These are phyloP conservation scores for Hypseocharis bilobata DNA, from an alignment of 441 rosid species.

Conservation along the genomic window DNA sequence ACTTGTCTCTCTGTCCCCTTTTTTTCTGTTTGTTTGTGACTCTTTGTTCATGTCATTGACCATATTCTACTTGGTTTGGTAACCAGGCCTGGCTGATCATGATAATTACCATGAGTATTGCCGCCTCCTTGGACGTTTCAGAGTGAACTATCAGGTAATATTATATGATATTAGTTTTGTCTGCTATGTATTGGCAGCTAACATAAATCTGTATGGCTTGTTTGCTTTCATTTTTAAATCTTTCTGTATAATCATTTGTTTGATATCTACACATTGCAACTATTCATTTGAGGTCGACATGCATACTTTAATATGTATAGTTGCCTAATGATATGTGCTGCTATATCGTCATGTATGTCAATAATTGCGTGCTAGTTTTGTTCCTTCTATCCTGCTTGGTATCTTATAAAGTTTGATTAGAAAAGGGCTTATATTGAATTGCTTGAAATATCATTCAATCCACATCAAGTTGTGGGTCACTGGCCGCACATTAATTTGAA, in stretches of 20 bases:
- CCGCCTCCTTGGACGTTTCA: slow-evolving; percentile 97
- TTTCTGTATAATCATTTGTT: not conserved
- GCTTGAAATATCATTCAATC: not conserved
- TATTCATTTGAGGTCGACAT: not conserved
- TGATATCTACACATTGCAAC: not conserved
- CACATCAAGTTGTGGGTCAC: not conserved
- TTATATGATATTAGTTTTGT: not conserved
- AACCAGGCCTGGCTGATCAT: slow-evolving; percentile 95
- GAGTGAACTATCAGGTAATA: slow-evolving; percentile 85
- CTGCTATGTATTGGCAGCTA: not conserved
- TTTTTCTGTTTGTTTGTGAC: not conserved
- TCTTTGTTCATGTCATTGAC: not conserved
- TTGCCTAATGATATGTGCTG: not conserved
- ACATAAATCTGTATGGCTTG: not conserved
- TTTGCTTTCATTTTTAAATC: not conserved
- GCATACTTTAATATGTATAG: not conserved
- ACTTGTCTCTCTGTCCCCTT: too few species aligned
- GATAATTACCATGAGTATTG: slow-evolving; percentile 98
- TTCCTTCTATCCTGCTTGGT: not conserved
- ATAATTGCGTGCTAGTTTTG: not conserved
- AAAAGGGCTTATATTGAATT: not conserved
- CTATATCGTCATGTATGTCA: not conserved
- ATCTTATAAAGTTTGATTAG: not conserved
- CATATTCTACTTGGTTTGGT: slow-evolving; percentile 7
- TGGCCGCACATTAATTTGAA: not conserved